Evolutionary conservation across 768 basidiomycete genomes (phyloP).

Genomic region (Steccherinum ochraceum): DNA sequence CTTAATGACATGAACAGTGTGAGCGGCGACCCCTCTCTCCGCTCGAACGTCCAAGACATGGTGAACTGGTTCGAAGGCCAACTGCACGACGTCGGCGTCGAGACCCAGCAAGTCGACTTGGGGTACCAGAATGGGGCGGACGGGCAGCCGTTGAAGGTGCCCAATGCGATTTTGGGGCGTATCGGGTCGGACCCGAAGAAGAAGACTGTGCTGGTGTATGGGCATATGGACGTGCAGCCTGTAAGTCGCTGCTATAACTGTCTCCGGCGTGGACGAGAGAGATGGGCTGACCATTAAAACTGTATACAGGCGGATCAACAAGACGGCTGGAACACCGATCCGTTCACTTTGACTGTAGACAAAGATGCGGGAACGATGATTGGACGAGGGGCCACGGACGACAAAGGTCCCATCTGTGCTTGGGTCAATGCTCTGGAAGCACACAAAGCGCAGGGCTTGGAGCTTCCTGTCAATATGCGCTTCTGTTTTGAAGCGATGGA

Average conservation of each 20-base stretch:
- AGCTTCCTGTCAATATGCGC: slow-evolving; percentile 83
- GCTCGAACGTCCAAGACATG: slow-evolving; percentile 77
- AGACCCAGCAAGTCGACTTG: slow-evolving; percentile 61
- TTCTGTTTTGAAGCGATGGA: slow-evolving; percentile 99
- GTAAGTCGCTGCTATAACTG: too few species aligned
- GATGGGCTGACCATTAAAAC: too few species aligned
- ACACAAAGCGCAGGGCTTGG: slow-evolving; percentile 56
- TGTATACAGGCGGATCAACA: slow-evolving; percentile 32
- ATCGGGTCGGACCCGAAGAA: slow-evolving; percentile 76
- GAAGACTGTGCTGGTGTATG: slow-evolving; percentile 87
- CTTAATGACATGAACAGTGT: slow-evolving; percentile 33
- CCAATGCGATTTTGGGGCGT: slow-evolving; percentile 72
- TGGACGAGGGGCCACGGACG: slow-evolving; percentile 85
- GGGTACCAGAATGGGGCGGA: slow-evolving; percentile 68
- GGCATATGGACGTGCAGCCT: slow-evolving; percentile 91
- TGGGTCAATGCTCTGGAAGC: slow-evolving; percentile 91
- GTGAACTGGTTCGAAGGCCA: slow-evolving; percentile 67
- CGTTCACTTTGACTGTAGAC: slow-evolving; percentile 64
- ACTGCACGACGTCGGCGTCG: slow-evolving; percentile 65
- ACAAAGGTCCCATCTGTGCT: slow-evolving; percentile 85
- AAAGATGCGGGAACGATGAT: slow-evolving; percentile 55
- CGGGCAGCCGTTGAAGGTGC: slow-evolving; percentile 58
- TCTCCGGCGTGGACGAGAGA: too few species aligned
- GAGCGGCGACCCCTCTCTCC: slow-evolving; percentile 59
- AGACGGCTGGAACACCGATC: slow-evolving; percentile 88